Conservation (phyloP, 2,329 filamentous ascomycete species). For the Bipolaris gigantea region DNA sequence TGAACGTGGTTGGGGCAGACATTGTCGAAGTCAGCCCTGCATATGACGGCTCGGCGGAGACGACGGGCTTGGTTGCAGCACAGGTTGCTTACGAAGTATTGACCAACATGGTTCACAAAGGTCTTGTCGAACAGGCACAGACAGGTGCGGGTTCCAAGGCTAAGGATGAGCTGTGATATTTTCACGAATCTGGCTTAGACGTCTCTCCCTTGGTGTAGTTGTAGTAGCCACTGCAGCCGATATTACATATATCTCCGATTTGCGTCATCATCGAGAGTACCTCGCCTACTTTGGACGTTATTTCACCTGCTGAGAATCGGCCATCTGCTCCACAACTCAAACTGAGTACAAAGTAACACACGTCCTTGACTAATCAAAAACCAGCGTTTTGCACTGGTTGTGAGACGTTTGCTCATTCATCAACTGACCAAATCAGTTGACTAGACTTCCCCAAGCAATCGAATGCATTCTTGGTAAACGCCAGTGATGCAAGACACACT, state of each 20-base stretch:
- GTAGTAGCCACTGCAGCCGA: background rate
- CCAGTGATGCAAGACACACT: constrained; percentile 4
- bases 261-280: background rate
- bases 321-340: background rate
- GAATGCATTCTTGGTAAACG: background rate
- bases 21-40: constrained; percentile 86
- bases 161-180: constrained; percentile 34
- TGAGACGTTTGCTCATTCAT: background rate
- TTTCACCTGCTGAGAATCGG: background rate
- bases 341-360: background rate
- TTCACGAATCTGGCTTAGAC: no score
- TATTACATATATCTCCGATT: background rate
- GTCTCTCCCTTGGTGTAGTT: no score
- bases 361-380: no score
- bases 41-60: constrained; percentile 79
- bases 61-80: constrained; percentile 78
- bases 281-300: background rate
- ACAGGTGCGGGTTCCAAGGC: constrained; percentile 15
- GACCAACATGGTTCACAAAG: constrained; percentile 70
- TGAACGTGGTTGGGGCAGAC: constrained; percentile 88
- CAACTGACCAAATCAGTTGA: no score
- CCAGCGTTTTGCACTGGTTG: background rate
- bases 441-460: background rate
- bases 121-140: constrained; percentile 47
- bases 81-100: constrained; percentile 87